Conservation (phyloP, 441 rosid species). For the Adansonia gregorii region DNA sequence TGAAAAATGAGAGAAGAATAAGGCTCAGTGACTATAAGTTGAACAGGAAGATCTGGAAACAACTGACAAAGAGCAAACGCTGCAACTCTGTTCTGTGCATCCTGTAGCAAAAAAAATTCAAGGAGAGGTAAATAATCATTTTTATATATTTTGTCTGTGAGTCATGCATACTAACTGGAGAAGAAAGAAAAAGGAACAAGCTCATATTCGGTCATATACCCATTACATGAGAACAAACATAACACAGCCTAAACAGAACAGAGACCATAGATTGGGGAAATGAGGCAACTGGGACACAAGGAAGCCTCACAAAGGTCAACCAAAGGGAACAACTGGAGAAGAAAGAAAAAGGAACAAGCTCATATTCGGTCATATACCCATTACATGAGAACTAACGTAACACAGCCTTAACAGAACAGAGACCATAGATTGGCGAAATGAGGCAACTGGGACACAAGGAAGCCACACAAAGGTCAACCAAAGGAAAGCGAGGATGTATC, state of each 20-base stretch:
- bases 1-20: slow-evolving; percentile 70
- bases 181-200: neutral
- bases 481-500: neutral
- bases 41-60: slow-evolving; percentile 79
- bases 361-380: neutral
- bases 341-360: neutral
- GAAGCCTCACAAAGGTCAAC: neutral
- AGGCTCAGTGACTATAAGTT: slow-evolving; percentile 71
- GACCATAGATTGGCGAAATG: neutral
- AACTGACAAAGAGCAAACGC: slow-evolving; percentile 79
- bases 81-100: slow-evolving; percentile 88
- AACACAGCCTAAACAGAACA: neutral
- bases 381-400: neutral
- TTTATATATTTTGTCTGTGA: neutral
- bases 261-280: neutral
- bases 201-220: neutral
- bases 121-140: slow-evolving; percentile 3
- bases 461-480: neutral
- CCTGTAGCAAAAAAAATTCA: slow-evolving; percentile 49
- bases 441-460: neutral
- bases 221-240: neutral
- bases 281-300: neutral
- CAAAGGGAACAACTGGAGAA: neutral
- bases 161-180: neutral
- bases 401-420: neutral